These are phyloP conservation scores for Begonia fuchsioides DNA, from an alignment of 306 rosid species.

Conservation along the genomic window DNA sequence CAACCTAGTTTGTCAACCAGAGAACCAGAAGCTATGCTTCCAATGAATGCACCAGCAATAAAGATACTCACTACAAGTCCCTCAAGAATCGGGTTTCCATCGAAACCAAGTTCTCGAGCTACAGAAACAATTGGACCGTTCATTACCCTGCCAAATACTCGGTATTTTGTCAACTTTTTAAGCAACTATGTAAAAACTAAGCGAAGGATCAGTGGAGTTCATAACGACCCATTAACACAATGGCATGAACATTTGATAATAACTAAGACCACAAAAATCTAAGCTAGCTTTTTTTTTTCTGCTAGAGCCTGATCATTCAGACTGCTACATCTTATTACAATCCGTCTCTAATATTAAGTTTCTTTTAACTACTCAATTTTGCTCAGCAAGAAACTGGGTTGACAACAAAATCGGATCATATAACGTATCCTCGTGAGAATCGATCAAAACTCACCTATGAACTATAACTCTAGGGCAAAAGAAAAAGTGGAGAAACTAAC, in stretches of 20 bases:
- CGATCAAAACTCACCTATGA: not conserved
- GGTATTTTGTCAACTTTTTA: not conserved
- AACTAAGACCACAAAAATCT: too few species aligned
- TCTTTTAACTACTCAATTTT: too few species aligned
- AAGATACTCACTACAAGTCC: slow-evolving; percentile 86
- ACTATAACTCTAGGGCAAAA: not conserved
- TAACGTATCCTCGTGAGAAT: too few species aligned
- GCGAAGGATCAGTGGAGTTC: not conserved
- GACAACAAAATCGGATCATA: too few species aligned
- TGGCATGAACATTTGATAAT: not conserved
- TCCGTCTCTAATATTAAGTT: too few species aligned
- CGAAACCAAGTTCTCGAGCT: slow-evolving; percentile 77
- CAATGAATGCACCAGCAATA: slow-evolving; percentile 79
- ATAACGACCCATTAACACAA: not conserved
- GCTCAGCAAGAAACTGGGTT: too few species aligned
- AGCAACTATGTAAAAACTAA: too few species aligned
- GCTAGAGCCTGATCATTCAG: too few species aligned
- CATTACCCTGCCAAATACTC: slow-evolving; percentile 46
- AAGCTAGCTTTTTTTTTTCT: too few species aligned
- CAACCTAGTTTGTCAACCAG: slow-evolving; percentile 81
- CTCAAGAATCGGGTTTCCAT: slow-evolving; percentile 63
- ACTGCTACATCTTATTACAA: too few species aligned
- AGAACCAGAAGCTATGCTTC: slow-evolving; percentile 58
- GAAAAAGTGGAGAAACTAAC: slow-evolving; percentile 18
- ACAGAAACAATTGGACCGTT: slow-evolving; percentile 79